These are phyloP conservation scores for Amanita fuliginea DNA, from an alignment of 768 basidiomycete species.

Conservation along the genomic window DNA sequence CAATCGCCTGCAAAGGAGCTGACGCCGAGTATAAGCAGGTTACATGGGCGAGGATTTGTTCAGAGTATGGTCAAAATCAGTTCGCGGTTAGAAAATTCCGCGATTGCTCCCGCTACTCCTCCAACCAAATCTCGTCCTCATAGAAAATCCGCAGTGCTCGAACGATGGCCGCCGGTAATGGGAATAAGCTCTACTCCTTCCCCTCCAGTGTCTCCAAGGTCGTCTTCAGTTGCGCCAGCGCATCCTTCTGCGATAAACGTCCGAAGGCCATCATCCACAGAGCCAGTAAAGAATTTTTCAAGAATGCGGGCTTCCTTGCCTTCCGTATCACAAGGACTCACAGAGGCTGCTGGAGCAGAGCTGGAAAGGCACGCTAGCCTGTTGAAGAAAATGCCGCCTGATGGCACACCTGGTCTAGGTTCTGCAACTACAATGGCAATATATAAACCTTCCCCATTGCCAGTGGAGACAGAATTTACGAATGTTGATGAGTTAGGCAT, in stretches of 20 bases:
- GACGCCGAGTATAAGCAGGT: constrained; percentile 71
- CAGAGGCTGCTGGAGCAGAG: constrained; percentile 7
- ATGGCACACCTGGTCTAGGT: constrained; percentile 36
- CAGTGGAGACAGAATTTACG: constrained; percentile 33
- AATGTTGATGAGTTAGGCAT: constrained; percentile 39
- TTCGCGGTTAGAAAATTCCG: constrained; percentile 35
- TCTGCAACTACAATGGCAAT: constrained; percentile 72
- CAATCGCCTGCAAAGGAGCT: constrained; percentile 51
- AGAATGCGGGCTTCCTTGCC: constrained; percentile 26
- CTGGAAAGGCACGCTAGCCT: constrained; percentile 4
- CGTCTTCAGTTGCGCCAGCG: constrained; percentile 9
- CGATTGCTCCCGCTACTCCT: constrained; percentile 20
- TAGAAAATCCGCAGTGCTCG: constrained; percentile 48
- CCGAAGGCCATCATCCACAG: constrained; percentile 10
- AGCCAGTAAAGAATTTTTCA: constrained; percentile 3
- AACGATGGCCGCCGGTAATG: constrained; percentile 52
- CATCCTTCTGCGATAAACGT: not conserved
- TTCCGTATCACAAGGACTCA: constrained; percentile 20
- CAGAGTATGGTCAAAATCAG: constrained; percentile 73
- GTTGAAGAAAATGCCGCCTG: constrained; percentile 14
- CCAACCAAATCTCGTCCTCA: constrained; percentile 21
- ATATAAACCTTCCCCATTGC: constrained; percentile 38
- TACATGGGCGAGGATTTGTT: constrained; percentile 82
- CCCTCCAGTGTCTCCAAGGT: constrained; percentile 20
- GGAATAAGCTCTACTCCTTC: constrained; percentile 20